A percentile compares a stretch with the other conserved stretches of the same genome.
phyloP scores from a whole-genome alignment of 768 basidiomycete species.

The Termitomyces sp. region DNA sequence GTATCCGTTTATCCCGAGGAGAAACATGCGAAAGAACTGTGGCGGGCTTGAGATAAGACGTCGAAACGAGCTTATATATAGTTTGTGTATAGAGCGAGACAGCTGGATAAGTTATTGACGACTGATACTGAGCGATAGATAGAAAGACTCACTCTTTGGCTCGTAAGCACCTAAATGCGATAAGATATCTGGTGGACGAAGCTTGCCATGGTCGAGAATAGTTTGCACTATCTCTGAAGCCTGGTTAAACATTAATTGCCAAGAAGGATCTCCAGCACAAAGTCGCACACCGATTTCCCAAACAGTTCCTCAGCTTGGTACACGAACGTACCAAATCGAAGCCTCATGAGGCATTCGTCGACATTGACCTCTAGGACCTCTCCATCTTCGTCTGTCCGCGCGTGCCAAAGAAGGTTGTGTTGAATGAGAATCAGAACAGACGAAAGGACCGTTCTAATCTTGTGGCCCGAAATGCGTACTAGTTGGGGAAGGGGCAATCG shows the following conservation, averaged over 20 bases:
- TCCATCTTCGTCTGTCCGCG: slow-evolving; percentile 65
- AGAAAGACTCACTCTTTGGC: slow-evolving; percentile 48
- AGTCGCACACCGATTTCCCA: slow-evolving; percentile 60
- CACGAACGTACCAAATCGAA: slow-evolving; percentile 83
- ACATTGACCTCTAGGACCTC: slow-evolving; percentile 81
- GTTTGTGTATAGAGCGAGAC: slow-evolving; percentile 54
- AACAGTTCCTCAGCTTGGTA: slow-evolving; percentile 70
- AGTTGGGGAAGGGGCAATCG: slow-evolving; percentile 72
- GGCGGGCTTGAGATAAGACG: slow-evolving; percentile 76
- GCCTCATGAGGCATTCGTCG: slow-evolving; percentile 77
- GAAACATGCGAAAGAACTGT: slow-evolving; percentile 77
- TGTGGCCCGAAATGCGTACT: slow-evolving; percentile 65
- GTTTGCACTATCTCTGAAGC: slow-evolving; percentile 74
- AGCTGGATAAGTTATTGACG: slow-evolving; percentile 17
- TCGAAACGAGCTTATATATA: slow-evolving; percentile 69
- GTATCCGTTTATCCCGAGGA: slow-evolving; percentile 75
- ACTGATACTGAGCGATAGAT: not conserved
- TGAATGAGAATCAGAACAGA: slow-evolving; percentile 80
- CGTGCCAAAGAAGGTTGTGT: slow-evolving; percentile 90
- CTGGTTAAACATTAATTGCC: slow-evolving; percentile 35
- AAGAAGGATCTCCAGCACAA: slow-evolving; percentile 3
- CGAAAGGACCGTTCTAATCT: slow-evolving; percentile 65
- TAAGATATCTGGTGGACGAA: slow-evolving; percentile 72
- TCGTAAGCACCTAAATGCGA: slow-evolving; percentile 49
- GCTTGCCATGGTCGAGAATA: slow-evolving; percentile 83